These are phyloP conservation scores for Eucalyptus dawsonii DNA, from an alignment of 345 rosid species.

Conservation along the genomic window DNA sequence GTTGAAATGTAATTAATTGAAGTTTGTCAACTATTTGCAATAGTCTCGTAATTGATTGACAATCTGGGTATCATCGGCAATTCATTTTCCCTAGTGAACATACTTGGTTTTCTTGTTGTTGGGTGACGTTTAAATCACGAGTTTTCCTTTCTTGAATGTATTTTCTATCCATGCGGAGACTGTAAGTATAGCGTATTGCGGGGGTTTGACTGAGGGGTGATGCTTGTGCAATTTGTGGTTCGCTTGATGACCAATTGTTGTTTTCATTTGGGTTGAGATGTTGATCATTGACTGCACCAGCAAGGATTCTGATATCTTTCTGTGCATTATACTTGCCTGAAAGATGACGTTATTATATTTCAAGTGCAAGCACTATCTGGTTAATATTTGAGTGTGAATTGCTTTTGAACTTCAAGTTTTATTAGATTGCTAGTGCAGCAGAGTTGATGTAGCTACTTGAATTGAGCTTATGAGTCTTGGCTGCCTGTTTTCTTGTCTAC, in stretches of 20 bases:
- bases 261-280: neutral
- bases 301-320: neutral
- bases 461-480: neutral
- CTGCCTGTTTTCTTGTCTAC: neutral
- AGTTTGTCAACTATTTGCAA: neutral
- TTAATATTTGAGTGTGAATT: neutral
- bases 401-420: neutral
- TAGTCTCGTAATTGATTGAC: neutral
- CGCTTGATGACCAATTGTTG: neutral
- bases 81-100: neutral
- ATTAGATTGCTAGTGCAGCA: neutral
- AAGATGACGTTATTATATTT: neutral
- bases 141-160: neutral
- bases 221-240: neutral
- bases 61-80: neutral
- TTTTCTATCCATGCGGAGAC: neutral
- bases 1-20: neutral
- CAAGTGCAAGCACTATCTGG: neutral
- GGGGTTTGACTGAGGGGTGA: neutral
- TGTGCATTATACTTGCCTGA: neutral
- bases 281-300: neutral
- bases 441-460: neutral
- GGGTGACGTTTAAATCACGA: neutral
- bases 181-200: neutral
- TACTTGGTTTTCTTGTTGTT: neutral